Base-by-base conservation (phyloP, 176 grass and related monocot genomes). In the Puya raimondii region DNA sequence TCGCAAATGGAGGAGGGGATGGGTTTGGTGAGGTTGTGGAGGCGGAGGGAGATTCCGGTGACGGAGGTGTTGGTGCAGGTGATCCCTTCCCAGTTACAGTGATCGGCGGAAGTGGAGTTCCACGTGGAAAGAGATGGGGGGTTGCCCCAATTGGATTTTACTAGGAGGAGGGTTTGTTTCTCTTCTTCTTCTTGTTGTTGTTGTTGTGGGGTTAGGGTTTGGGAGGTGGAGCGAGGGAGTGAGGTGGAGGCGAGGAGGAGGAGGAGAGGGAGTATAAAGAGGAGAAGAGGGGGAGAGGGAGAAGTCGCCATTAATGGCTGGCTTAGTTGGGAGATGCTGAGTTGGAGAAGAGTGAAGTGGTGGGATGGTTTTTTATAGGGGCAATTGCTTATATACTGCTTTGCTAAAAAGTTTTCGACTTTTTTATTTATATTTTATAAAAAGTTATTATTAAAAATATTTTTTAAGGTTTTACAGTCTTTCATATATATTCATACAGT, bases 1-100 rank as follows among this genome's bases (percentile, higher is more conserved):
- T 65, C 47, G 50, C 77, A 80, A 1, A 80, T 50, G 47, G 69
- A 52, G 25, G 77, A 10, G 42, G 77, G 77, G 22, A 80, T 51
- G 0, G 57, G 49, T 12, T 25, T 22, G 26, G 12, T 64, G 58
- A 80, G 71, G 33, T 54, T 64, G 16, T 49, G 16, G 25, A 25
- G 6, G 57, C 33, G 51, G 11, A 80, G 69, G 11, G 51, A 11
- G 48, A 73, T 65, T 9, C 11, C 48, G 57, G 14, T 21, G 13
- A 80, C 69, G 20, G 77, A 42, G 5, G 68, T 58, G 57, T 56
- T 58, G 9, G 20, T 56, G 69, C 77, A 80, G 9, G 47, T 49
- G 58, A 80, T 63, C 22, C 69, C 77, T 7, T 8, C 2, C 77
- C 77, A 80, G 1, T 64, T 3, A 14, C 77, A 80, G 69, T 72